Base-by-base conservation (phyloP, 768 basidiomycete species). In the Gloeostereum incarnatum region DNA sequence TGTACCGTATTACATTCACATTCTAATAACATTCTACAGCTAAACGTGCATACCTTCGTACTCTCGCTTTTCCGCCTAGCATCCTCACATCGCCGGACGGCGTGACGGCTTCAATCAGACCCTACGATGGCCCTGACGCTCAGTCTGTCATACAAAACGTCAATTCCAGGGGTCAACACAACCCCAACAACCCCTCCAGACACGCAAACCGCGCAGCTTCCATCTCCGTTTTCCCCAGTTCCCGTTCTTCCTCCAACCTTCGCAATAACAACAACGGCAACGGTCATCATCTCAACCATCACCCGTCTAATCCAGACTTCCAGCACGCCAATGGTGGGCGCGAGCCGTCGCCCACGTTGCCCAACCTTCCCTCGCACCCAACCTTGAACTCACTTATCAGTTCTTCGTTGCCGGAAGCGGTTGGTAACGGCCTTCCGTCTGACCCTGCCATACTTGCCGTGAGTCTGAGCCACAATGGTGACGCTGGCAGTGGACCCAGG, bases 111-210 rank as follows among this genome's bases (percentile, higher is more conserved):
- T 65, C 66, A 39, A 87, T 99, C 60, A 74, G 73, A 49, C 92
- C 96, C 2, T 99, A 98, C 62, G 93, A 93, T 57, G 91, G 90
- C 2, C 74, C 90, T 30, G 94, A 99, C 59, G 93, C 92, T 5
- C 87, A 92, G 52, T 59, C 52, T 40, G 79, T 90, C 56, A 91
- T 91, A 45, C 81, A 85, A 49, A 81, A 68, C 31, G 87, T 90
- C 45, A 90, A 90, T 57, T 55, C 84, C 34, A 78, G 87, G 46
- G 71, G 74, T 8, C 72, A 74, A 48, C 69, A 72, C 52, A 74
- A 75, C 57, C 63, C 63, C 48, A 73, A 59, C 52, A 73, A 71
- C 53, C 67, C 74, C 14, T 76, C 79, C 16, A 79, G 84, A 48
- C 82, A 88, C 59, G 78, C 73, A 55, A 71, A 68, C 44, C 81